Percentiles rank a stretch among this genome's conserved stretches.
phyloP scores from a whole-genome alignment of 2,329 filamentous ascomycete genomes.

The Achaetomium macrosporum region DNA sequence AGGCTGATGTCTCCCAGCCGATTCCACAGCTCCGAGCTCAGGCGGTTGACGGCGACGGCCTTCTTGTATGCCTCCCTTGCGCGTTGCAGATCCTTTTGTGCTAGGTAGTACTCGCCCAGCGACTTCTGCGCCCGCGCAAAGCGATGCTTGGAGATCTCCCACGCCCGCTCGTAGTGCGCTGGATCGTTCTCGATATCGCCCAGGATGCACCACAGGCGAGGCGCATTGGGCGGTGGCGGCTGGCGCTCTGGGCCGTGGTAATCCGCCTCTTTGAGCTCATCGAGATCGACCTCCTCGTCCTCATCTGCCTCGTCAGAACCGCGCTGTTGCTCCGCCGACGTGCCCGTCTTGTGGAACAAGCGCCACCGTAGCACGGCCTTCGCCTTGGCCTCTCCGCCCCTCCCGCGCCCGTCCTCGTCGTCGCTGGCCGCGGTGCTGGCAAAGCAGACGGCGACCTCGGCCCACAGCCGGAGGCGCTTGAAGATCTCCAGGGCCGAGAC shows the following conservation, averaged over 20 bases:
- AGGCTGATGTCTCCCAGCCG: slow-evolving; percentile 83
- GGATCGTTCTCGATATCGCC: slow-evolving; percentile 79
- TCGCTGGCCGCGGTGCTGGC: slow-evolving; percentile 55
- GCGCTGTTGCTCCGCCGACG: slow-evolving; percentile 23
- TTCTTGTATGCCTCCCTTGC: slow-evolving; percentile 73
- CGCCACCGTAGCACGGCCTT: slow-evolving; percentile 69
- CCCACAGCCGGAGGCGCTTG: slow-evolving; percentile 87
- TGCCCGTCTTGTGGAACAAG: slow-evolving; percentile 61
- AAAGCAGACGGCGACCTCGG: slow-evolving; percentile 87
- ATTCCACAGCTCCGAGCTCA: slow-evolving; percentile 83
- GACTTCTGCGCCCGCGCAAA: slow-evolving; percentile 86
- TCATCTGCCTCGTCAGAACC: slow-evolving; percentile 32
- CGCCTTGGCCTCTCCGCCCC: slow-evolving; percentile 70
- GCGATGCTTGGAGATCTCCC: slow-evolving; percentile 73
- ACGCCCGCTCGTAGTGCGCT: slow-evolving; percentile 74
- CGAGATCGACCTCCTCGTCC: slow-evolving; percentile 51
- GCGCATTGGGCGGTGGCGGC: slow-evolving; percentile 73
- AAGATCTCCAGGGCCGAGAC: slow-evolving; percentile 93
- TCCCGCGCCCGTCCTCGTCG: slow-evolving; percentile 48
- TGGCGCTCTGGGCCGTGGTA: slow-evolving; percentile 59
- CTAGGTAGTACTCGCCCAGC: slow-evolving; percentile 71
- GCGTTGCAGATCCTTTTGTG: slow-evolving; percentile 57
- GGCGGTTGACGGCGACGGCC: slow-evolving; percentile 70
- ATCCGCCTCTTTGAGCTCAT: slow-evolving; percentile 47
- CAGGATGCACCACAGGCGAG: slow-evolving; percentile 85